phyloP scores from a whole-genome alignment of 768 basidiomycete genomes.

The Kwoniella dejecticola region DNA sequence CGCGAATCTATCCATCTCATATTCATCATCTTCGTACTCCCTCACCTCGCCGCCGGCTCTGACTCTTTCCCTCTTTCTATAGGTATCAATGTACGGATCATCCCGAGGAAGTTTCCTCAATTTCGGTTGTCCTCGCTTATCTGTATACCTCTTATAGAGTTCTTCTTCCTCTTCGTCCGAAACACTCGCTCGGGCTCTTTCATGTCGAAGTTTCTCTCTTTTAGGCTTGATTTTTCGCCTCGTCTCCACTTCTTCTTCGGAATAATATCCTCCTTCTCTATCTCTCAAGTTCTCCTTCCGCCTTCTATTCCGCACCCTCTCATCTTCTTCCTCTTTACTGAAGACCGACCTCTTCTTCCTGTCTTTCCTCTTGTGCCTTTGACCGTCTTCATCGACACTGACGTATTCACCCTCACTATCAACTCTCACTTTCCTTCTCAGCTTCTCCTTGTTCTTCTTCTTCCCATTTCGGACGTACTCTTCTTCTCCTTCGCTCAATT shows the following conservation, averaged over 20 bases:
- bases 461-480: neutral
- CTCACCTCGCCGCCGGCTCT: neutral
- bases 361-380: conserved; percentile 4
- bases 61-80: conserved; percentile 2
- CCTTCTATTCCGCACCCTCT: neutral
- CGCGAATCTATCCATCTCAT: conserved; percentile 7
- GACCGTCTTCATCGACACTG: conserved; percentile 5
- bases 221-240: neutral
- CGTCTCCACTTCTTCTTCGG: conserved; percentile 3
- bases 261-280: neutral
- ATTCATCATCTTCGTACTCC: conserved; percentile 11
- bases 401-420: conserved; percentile 10
- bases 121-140: conserved; percentile 8
- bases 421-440: neutral
- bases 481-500: conserved; percentile 1
- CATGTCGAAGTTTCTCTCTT: conserved; percentile 1
- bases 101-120: neutral
- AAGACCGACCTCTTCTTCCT: conserved; percentile 1
- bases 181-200: neutral
- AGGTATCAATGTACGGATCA: conserved; percentile 7
- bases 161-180: conserved; percentile 6
- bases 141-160: conserved; percentile 10
- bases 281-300: neutral
- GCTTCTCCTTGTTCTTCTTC: conserved; percentile 11
- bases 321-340: conserved; percentile 9